Conservation (phyloP, 495 filamentous ascomycete genomes). For the Talaromyces ruber region DNA sequence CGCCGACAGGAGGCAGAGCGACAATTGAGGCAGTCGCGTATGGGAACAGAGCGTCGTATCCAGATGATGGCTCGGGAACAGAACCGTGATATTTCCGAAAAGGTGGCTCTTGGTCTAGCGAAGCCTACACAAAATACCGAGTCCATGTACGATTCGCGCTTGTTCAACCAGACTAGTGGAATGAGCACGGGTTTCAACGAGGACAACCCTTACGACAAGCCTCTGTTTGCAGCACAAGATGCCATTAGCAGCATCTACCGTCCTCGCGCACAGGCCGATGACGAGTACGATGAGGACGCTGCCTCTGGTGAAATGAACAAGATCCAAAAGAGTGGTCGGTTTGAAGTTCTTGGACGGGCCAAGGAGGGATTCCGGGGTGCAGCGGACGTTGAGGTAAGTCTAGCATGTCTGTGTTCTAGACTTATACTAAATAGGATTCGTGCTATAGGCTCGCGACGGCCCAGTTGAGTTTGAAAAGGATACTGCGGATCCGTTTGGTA, state of each 20-base stretch:
- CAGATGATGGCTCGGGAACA: constrained; percentile 92
- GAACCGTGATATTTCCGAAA: constrained; percentile 95
- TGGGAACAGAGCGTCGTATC: constrained; percentile 85
- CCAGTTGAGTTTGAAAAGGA: constrained; percentile 99
- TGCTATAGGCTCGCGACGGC: constrained; percentile 59
- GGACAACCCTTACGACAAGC: constrained; percentile 95
- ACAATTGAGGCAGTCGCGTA: constrained; percentile 84
- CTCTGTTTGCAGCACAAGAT: constrained; percentile 92
- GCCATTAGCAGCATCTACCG: constrained; percentile 93
- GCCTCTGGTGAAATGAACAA: constrained; percentile 76
- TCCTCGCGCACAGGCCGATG: constrained; percentile 57
- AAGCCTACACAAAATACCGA: constrained; percentile 88
- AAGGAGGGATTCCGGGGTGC: constrained; percentile 83
- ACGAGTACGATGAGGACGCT: constrained; percentile 72
- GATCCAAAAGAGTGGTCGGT: constrained; percentile 74
- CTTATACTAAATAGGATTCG: constrained; percentile 14
- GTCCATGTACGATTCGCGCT: constrained; percentile 89
- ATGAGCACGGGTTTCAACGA: constrained; percentile 93
- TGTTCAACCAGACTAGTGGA: constrained; percentile 91
- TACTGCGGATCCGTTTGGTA: constrained; percentile 76
- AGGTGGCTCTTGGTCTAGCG: constrained; percentile 88
- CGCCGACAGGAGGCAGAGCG: constrained; percentile 74
- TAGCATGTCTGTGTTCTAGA: neutral
- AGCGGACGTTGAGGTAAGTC: constrained; percentile 72
- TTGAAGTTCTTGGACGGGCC: constrained; percentile 80